Evolutionary conservation across 345 rosid genomes (phyloP), one percentile per base, ranked within the genome.

Genomic region (Fremontodendron californicum): DNA sequence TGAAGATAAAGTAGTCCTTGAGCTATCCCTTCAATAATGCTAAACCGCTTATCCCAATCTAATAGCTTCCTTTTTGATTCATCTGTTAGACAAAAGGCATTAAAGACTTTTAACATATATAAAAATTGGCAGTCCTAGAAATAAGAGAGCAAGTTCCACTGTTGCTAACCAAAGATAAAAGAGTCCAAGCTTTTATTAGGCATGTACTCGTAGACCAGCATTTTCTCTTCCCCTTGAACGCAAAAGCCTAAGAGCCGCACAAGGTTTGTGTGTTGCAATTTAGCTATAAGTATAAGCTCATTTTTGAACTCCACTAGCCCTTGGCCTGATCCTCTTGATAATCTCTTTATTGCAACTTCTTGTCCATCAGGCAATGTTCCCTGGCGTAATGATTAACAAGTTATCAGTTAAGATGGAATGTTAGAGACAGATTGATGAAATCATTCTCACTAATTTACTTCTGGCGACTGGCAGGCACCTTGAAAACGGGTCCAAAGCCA

Each of bases 21-120:
- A 68, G 73, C 35, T 68, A 68, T 68, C 73, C 54, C 54, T 68
- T 68, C 73, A 43, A 68, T 43, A 27, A 68, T 68, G 73, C 35
- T 68, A 43, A 60, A 29, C 18, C 19, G 39, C 19, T 60, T 60
- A 29, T 29, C n/a, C 65, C 39, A 60, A 60, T 60, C 37, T 13
- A 60, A 29, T 60, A 13, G 19, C 37, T 60, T 60, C 39, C 19
- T 27, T 60, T 60, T 29, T 2, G 37, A 60, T 29, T 29, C 65
- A 60, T 60, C 39, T 27, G 19, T 60, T 29, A 29, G 37, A 29
- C 9, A 29, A 68, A 40, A 9, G 5, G 48, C 16, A n/a, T 6
- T 13, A 25, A 43, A 68, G 18, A 6, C 35, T n/a, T n/a, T n/a
- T n/a, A n/a, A 67, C 25, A 23, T 12, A 45, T 37, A 67, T 23